Base-by-base conservation (phyloP, 257 asterid species). In the Sherardia arvensis region DNA sequence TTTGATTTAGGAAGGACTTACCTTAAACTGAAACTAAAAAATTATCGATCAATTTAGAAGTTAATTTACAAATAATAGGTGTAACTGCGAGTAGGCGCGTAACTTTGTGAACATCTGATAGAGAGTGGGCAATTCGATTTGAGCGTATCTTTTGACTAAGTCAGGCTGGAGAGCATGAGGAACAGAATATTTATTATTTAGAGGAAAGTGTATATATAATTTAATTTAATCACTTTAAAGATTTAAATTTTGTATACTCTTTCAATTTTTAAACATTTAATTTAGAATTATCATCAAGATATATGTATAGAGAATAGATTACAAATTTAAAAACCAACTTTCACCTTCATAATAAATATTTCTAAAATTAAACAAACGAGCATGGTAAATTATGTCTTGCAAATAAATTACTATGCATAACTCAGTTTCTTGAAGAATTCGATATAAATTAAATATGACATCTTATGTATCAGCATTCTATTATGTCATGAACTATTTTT, bases 31-130 rank as follows among this genome's bases (percentile, higher is more conserved):
- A 53, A 68, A 4, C 75, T 74, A 70, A 81, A n/a, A n/a, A 80
- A 84, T 73, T 84, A 81, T 85, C 92, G 90, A 81, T 88, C 93
- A 83, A 83, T 87, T 87, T 83, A 87, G 95, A 87, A 87, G 95
- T 84, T 84, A 84, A 81, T 49, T n/a, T n/a, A n/a, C n/a, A n/a
- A n/a, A 18, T 43, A 32, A 12, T 3, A 12, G 55, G 15, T 1
- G 25, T 48, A 64, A 64, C 38, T n/a, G n/a, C n/a, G n/a, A n/a
- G n/a, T n/a, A n/a, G 68, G 60, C 45, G 68, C 48, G 68, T 27
- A 47, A 1, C n/a, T 32, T 11, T 12, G 66, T 14, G 54, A 1
- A 25, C 23, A 23, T 40, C 54, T 61, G 66, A 3, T n/a, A 14
- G 51, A 2, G 51, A 2, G 20, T 43, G 43, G 14, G 34, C 4